Evolutionary conservation across 805 yeast genomes (phyloP).

Genomic region (Ogataea glucozyma): DNA sequence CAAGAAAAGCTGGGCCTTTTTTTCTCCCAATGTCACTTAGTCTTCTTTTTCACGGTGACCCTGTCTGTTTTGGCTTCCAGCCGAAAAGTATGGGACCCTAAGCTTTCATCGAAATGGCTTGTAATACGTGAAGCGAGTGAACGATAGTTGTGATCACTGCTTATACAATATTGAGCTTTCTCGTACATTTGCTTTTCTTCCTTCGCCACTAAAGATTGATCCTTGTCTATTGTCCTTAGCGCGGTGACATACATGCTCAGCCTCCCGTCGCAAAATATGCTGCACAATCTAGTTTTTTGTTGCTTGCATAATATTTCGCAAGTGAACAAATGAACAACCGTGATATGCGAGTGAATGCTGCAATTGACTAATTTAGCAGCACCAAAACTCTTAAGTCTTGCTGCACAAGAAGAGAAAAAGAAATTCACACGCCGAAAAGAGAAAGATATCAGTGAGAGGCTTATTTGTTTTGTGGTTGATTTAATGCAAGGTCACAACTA

Average conservation of each 20-base stretch:
- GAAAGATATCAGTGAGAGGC: conserved; percentile 6
- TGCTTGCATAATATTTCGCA: conserved; percentile 11
- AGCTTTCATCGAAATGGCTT: too few relatives aligned
- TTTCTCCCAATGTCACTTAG: too few relatives aligned
- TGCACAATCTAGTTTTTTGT: background rate
- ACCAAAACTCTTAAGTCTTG: background rate
- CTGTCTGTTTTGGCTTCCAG: too few relatives aligned
- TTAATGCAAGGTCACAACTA: conserved; percentile 9
- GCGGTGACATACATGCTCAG: conserved; percentile 6
- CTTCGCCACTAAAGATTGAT: background rate
- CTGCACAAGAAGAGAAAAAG: conserved; percentile 9
- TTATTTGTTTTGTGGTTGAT: conserved; percentile 9
- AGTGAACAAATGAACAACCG: conserved; percentile 7
- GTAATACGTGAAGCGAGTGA: background rate
- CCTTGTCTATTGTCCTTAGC: background rate
- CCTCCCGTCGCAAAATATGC: conserved; percentile 3
- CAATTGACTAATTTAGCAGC: conserved; percentile 2
- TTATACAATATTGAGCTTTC: background rate
- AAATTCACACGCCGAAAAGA: conserved; percentile 9
- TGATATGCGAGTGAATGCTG: conserved; percentile 13
- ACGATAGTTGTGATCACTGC: background rate
- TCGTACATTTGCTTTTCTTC: background rate
- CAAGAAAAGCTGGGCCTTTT: too few relatives aligned
- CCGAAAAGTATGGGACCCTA: too few relatives aligned
- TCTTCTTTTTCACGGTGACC: too few relatives aligned